Conservation (phyloP, 768 basidiomycete genomes). For the Mycena amicta region DNA sequence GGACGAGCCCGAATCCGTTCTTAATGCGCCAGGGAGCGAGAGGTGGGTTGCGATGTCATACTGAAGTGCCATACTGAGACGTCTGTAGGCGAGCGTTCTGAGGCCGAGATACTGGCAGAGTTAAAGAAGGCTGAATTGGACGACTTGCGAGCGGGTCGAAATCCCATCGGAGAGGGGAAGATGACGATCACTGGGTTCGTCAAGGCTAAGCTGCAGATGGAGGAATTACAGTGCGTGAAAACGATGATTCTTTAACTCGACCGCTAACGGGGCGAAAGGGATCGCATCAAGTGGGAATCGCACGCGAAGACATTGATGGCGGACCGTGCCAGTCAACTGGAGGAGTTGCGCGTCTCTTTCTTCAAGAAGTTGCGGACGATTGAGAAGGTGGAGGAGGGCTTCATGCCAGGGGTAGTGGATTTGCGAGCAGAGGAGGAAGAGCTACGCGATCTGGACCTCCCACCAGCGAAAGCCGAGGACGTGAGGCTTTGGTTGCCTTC, state of each 20-base stretch:
- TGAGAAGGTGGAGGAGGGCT: neutral
- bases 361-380: conserved; percentile 3
- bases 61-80: neutral
- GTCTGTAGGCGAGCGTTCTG: neutral
- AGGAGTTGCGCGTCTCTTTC: conserved; percentile 11
- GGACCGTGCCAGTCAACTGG: neutral
- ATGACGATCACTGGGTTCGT: neutral
- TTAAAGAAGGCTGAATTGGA: neutral
- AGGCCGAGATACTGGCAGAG: neutral
- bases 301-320: neutral
- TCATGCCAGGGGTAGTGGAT: conserved; percentile 7
- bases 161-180: neutral
- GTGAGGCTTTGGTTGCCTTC: conserved; percentile 11
- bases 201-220: neutral
- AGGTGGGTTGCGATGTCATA: neutral
- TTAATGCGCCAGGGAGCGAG: neutral
- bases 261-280: neutral
- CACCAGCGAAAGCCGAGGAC: conserved; percentile 9
- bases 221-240: conserved; percentile 1
- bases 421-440: conserved; percentile 8
- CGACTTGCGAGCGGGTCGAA: neutral
- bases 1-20: neutral
- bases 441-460: neutral
- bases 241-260: too few relatives aligned
- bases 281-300: neutral